Evolutionary conservation across 2,329 filamentous ascomycete genomes (phyloP).

Genomic region (Botrytis squamosa): DNA sequence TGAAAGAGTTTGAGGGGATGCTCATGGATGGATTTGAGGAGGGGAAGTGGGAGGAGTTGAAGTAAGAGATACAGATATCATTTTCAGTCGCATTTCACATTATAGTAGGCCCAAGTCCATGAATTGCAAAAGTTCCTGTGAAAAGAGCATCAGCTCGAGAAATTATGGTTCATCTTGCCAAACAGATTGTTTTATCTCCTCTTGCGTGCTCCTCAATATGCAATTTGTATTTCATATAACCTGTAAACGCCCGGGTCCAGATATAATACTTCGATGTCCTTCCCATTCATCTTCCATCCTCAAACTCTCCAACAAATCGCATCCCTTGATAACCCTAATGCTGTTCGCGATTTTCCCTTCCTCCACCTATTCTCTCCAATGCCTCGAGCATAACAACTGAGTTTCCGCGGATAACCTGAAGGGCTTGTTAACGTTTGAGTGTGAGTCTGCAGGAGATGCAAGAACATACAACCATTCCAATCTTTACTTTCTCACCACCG

Average conservation of each 20-base stretch:
- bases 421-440: background rate
- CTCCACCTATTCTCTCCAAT: slow-evolving; percentile 64
- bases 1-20: slow-evolving; percentile 47
- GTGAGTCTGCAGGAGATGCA: background rate
- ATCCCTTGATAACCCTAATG: background rate
- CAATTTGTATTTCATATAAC: slow-evolving; percentile 22
- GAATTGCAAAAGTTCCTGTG: background rate
- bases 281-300: background rate
- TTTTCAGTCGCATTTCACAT: background rate
- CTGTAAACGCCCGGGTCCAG: slow-evolving; percentile 19
- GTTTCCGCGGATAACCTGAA: slow-evolving; percentile 89
- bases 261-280: slow-evolving; percentile 17
- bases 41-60: slow-evolving; percentile 38
- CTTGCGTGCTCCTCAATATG: slow-evolving; percentile 14
- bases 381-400: slow-evolving; percentile 98
- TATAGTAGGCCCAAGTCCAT: background rate
- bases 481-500: slow-evolving; percentile 81
- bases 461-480: slow-evolving; percentile 84
- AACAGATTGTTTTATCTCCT: slow-evolving; percentile 6
- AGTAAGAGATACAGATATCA: slow-evolving; percentile 22
- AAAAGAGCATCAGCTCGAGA: background rate
- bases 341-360: slow-evolving; percentile 44
- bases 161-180: background rate
- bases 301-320: background rate
- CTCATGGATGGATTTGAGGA: slow-evolving; percentile 54